These are phyloP conservation scores for Leishmania mexicana DNA, from an alignment of 208 protist genomes.

Conservation along the genomic window DNA sequence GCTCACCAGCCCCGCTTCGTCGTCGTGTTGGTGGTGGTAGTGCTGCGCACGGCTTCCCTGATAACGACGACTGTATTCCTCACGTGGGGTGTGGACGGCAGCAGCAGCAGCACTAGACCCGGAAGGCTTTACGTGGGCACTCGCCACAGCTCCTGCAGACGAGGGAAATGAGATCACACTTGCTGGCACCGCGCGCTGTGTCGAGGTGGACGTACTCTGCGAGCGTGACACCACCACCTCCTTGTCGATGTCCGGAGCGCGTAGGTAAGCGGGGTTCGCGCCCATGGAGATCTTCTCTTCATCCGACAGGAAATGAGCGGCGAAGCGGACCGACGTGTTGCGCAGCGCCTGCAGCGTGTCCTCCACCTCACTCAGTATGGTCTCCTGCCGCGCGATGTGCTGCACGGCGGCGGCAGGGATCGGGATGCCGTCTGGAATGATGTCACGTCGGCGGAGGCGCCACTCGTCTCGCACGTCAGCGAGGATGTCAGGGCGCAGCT, in stretches of 20 bases:
- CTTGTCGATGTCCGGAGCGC: conserved; percentile 45
- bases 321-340: conserved; percentile 70
- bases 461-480: conserved; percentile 28
- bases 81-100: neutral
- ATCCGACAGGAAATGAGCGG: conserved; percentile 77
- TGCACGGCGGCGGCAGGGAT: conserved; percentile 29
- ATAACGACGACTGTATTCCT: neutral
- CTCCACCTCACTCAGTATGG: conserved; percentile 50
- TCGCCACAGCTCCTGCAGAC: neutral
- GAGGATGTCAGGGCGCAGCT: conserved; percentile 59
- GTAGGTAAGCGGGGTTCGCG: conserved; percentile 68
- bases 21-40: neutral
- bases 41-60: conserved; percentile 2
- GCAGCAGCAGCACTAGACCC: neutral
- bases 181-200: neutral
- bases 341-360: conserved; percentile 40
- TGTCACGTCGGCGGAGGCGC: conserved; percentile 30
- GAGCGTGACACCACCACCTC: conserved; percentile 16
- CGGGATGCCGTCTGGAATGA: conserved; percentile 59
- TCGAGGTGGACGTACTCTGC: conserved; percentile 10
- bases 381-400: conserved; percentile 49
- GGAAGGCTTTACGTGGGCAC: neutral
- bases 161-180: too few relatives aligned
- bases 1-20: conserved; percentile 11
- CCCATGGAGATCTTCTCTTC: conserved; percentile 81